Base-by-base conservation (phyloP, 495 filamentous ascomycete species). In the Bathelium albidoporum region DNA sequence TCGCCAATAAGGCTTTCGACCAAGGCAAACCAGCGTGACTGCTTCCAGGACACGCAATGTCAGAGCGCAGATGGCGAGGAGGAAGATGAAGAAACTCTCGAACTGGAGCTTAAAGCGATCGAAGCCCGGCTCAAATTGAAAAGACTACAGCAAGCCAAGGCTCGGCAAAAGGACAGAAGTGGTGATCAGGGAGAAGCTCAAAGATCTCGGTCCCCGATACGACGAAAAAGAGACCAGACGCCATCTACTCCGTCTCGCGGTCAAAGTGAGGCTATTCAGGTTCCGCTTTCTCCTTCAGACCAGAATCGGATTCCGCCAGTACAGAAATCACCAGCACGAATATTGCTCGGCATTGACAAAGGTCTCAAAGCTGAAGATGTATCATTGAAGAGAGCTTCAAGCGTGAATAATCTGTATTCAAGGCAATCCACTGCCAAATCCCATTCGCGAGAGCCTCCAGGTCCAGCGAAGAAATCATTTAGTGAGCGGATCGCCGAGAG, bases 121-220 rank as follows among this genome's bases (percentile, higher is more conserved):
- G 84, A 97, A 69, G 89, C 92, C 3, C 85, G 86, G 65, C 77
- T 97, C 55, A 96, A 89, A 75, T 78, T 98, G 67, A 97, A 97
- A 73, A 89, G 87, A 70, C 75, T 97, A 3, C 88, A 71, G 39
- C 63, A 70, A 58, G 67, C 67, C 61, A 70, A 71, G 58, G 69
- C 65, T 24, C 69, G 67, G 62, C 85, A 85, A 65, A 78, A 69
- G 44, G 41, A 62, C 1, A 66, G 58, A 20, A 62, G 61, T 18
- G 59, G 63, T 43, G 63, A 62, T 26, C 71, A 60, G 16, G 63
- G 60, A 0, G 59, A 68, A 2, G 60, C 62, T 41, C 63, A 59
- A 34, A 59, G 41, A 3, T 32, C 32, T 20, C n/a, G 45, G 1
- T 28, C 60, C 16, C 29, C 55, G 9, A 36, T 52, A 43, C 16